Percentiles rank a stretch among this genome's conserved stretches.
Evolutionary conservation across 805 yeast species (phyloP).

Genomic region (Sugiyamaella mastotermitis): DNA sequence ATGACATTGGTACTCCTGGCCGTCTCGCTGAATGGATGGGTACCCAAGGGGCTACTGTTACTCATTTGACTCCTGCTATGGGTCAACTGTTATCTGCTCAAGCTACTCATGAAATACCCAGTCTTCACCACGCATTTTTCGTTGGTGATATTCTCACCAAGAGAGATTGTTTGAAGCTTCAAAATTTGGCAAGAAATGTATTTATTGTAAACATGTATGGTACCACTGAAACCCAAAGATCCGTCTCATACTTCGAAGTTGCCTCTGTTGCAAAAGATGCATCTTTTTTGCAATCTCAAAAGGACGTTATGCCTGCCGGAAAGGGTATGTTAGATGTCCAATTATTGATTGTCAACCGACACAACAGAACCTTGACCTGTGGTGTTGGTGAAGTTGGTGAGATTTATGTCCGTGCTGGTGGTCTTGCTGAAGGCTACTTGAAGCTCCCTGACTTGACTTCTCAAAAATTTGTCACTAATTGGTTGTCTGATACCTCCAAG

Average conservation of each 20-base stretch:
- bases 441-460: slow-evolving; percentile 83
- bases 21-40: slow-evolving; percentile 97
- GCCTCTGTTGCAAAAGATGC: slow-evolving; percentile 65
- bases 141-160: slow-evolving; percentile 97
- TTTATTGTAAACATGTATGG: slow-evolving; percentile 97
- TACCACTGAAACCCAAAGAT: slow-evolving; percentile 97
- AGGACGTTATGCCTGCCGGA: slow-evolving; percentile 98
- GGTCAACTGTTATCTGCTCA: slow-evolving; percentile 96
- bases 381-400: slow-evolving; percentile 99
- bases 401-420: slow-evolving; percentile 96
- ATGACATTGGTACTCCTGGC: slow-evolving; percentile 98
- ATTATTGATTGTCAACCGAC: slow-evolving; percentile 84
- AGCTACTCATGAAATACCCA: slow-evolving; percentile 80
- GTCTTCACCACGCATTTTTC: slow-evolving; percentile 91
- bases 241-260: slow-evolving; percentile 91
- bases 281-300: slow-evolving; percentile 69
- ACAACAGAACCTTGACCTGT: slow-evolving; percentile 83
- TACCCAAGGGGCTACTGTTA: slow-evolving; percentile 83
- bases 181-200: slow-evolving; percentile 85
- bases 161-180: slow-evolving; percentile 91
- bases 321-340: slow-evolving; percentile 96
- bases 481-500: slow-evolving; percentile 70
- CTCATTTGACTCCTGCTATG: slow-evolving; percentile 99
- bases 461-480: slow-evolving; percentile 81
- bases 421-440: slow-evolving; percentile 93